These are phyloP conservation scores for Phytophthora chlamydospora DNA, from an alignment of 352 stramenopile species.

Conservation along the genomic window DNA sequence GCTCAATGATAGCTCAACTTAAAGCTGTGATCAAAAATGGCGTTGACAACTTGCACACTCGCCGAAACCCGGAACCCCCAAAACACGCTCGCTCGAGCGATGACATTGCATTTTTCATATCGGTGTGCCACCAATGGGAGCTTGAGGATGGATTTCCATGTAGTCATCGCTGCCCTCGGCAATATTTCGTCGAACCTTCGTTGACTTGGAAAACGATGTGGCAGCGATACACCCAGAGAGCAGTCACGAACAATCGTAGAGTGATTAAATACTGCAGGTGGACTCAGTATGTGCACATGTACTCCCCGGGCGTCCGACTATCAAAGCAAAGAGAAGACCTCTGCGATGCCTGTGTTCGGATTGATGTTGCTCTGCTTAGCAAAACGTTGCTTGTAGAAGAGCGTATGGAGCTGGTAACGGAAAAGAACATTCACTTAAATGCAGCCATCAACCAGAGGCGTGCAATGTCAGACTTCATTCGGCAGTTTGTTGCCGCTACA, in stretches of 20 bases:
- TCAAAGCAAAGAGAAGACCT: neutral
- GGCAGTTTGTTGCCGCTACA: neutral
- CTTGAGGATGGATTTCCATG: constrained; percentile 8
- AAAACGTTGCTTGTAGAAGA: neutral
- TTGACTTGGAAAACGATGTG: neutral
- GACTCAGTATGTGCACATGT: neutral
- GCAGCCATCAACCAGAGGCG: constrained; percentile 1
- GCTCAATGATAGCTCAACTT: constrained; percentile 4
- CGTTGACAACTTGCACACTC: constrained; percentile 3
- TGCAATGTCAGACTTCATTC: neutral
- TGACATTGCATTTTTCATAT: constrained; percentile 1
- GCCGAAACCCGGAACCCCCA: neutral
- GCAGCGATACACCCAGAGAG: neutral
- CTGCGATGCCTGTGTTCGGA: neutral
- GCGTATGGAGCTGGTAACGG: neutral
- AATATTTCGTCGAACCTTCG: neutral
- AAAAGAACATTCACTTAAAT: neutral
- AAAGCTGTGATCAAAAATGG: constrained; percentile 6
- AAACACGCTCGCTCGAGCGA: neutral
- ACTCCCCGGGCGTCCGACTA: neutral
- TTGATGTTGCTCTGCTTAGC: neutral
- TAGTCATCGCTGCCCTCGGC: neutral
- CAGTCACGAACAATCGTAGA: neutral
- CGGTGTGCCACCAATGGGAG: neutral
- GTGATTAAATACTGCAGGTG: neutral